Conservation (phyloP, 768 basidiomycete species). For the Trametes villosa region DNA sequence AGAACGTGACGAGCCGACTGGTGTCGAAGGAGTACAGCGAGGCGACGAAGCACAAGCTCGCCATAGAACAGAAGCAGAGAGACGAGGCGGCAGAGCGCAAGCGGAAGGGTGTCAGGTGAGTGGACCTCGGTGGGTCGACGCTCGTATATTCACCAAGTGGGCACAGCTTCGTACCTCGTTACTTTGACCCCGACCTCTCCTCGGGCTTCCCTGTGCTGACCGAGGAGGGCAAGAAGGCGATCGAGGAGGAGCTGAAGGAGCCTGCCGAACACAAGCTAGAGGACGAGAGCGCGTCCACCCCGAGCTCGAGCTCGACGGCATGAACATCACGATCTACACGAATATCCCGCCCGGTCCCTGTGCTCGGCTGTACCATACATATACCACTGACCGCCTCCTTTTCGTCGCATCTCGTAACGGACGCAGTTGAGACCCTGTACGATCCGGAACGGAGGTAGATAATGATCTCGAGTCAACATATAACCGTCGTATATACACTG, state of each 20-base stretch:
- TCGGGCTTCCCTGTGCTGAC: conserved; percentile 74
- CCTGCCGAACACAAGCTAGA: conserved; percentile 26
- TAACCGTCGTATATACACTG: conserved; percentile 11
- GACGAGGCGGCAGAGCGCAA: conserved; percentile 89
- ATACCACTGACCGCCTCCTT: conserved; percentile 20
- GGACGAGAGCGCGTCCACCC: not conserved
- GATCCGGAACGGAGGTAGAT: conserved; percentile 11
- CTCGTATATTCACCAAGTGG: not conserved
- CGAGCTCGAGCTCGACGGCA: conserved; percentile 4
- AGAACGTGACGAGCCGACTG: conserved; percentile 74
- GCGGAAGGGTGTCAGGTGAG: conserved; percentile 76
- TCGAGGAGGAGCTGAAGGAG: conserved; percentile 69
- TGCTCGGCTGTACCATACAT: conserved; percentile 13
- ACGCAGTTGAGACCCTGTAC: conserved; percentile 13
- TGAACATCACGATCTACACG: conserved; percentile 11
- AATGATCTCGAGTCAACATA: conserved; percentile 1
- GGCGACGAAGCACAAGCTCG: conserved; percentile 89
- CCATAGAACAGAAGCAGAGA: conserved; percentile 92
- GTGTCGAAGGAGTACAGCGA: conserved; percentile 86
- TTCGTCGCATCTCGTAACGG: conserved; percentile 12
- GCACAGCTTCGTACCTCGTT: conserved; percentile 68
- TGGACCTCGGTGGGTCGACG: conserved; percentile 29
- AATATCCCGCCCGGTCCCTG: not conserved
- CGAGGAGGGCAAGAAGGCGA: conserved; percentile 64
- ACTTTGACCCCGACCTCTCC: conserved; percentile 72